Evolutionary conservation across 2,329 filamentous ascomycete species (phyloP), one percentile per base, ranked within the genome.

Genomic region (Epicoccum nigrum): DNA sequence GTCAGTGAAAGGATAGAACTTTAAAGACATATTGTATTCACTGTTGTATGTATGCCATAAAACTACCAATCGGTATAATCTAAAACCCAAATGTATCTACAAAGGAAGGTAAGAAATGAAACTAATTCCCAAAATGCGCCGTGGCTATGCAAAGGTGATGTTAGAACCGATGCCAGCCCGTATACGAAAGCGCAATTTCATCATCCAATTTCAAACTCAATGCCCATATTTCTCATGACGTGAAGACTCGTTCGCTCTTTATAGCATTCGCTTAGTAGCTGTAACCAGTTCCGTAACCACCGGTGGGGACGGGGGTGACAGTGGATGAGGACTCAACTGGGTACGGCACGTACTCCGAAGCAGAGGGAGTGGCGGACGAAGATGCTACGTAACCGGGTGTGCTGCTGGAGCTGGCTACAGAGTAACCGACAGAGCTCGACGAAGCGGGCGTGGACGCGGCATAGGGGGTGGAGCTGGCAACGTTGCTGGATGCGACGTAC

Each of bases 101-200:
- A 45, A 58, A 62, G 34, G 45, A 50, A 56, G 56, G 46, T 41
- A 21, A 51, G 38, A 34, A 43, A 41, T 2, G 37, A 47, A 48
- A 50, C 7, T 27, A 34, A 55, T 43, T 53, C 32, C 40, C 23
- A 25, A 53, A 7, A 35, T 62, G 62, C 61, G 56, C 64, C 63
- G 35, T 30, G 53, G 57, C 60, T 61, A 63, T 65, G 64, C 63
- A 61, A 59, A 42, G 51, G 35, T 37, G 58, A 27, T 19, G 39
- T 25, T 28, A 53, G 27, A 53, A 44, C 51, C 50, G 37, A 25
- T 55, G 25, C 49, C 41, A 35, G 34, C 51, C 25, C 34, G 30
- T 51, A 31, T 47, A 45, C 20, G 20, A 46, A 19, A 25, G 20
- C 16, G 25, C 40, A 42, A 42, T 35, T 52, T 54, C 13, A 43